Base-by-base conservation (phyloP, 1,139 yeast species). In the Magnusiomyces tetraspermus region DNA sequence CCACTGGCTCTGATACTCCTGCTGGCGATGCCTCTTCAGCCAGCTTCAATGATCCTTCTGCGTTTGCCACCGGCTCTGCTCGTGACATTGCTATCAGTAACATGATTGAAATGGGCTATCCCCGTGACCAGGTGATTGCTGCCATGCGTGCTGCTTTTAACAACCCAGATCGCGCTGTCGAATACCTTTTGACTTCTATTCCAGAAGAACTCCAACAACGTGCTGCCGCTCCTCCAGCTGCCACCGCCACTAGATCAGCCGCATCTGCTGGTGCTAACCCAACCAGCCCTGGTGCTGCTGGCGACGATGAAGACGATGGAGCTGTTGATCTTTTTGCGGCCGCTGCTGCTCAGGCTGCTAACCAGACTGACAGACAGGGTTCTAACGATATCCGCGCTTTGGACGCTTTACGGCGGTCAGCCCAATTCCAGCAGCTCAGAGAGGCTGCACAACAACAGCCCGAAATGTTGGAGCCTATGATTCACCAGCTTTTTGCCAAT, bases 91-190 rank as follows among this genome's bases (percentile, higher is more conserved):
- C 85, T 23, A 79, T 92, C 56, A 78, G 76, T 59, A 85, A 85
- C 65, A 88, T 92, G 66, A 80, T 89, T 83, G 97, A 88, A 63
- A 89, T 92, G 97, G 98, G 98, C 15, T 94, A 88, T 67, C 89
- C 85, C 51, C 81, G 96, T 62, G 77, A 80, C 5, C 87, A 87
- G 66, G 97, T 88, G 30, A 95, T 88, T 70, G 78, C 81, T 44
- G 98, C 99, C 0, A 75, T 92, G 67, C 80, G 95, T 63, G 96
- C 97, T 19, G 97, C 98, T 0, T 92, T 83, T 72, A 92, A 92
- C 71, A 90, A 92, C 70, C 98, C 99, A 26, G 97, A 92, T 66
- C 82, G 98, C 64, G 99, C 99, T 0, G 97, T 90, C 5, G 98
- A 94, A 67, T 90, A 92, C 67, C 76, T 92, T 55, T 73, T 92